Evolutionary conservation across 1,284 basidiomycete species (phyloP).

Genomic region (Hypsizygus ulmarius): DNA sequence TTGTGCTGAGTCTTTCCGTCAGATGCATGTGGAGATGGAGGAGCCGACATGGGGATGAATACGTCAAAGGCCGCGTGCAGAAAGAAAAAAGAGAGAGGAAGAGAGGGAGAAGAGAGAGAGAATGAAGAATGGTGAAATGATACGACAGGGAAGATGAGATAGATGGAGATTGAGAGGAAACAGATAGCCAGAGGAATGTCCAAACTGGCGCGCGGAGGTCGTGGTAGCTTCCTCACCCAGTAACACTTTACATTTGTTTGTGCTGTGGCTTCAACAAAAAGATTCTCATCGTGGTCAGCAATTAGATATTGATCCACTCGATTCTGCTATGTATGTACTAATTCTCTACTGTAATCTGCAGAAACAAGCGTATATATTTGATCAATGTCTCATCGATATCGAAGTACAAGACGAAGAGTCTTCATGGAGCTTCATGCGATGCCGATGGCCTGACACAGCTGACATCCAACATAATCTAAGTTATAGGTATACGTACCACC

Average conservation of each 20-base stretch:
- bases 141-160: conserved; percentile 7
- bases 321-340: not conserved
- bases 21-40: conserved; percentile 31
- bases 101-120: conserved; percentile 21
- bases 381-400: no score
- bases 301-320: not conserved
- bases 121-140: conserved; percentile 13
- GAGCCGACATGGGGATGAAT: conserved; percentile 35
- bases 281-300: not conserved
- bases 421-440: no score
- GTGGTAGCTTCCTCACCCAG: conserved; percentile 14
- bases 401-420: no score
- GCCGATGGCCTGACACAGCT: no score
- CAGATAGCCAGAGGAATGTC: conserved; percentile 11
- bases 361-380: no score
- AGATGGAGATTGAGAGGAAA: conserved; percentile 9
- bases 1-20: conserved; percentile 21
- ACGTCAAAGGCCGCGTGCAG: conserved; percentile 8
- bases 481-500: no score
- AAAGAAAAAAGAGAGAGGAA: conserved; percentile 16
- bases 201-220: conserved; percentile 19
- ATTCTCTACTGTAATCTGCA: no score
- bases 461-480: no score
- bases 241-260: conserved; percentile 26
- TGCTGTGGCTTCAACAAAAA: conserved; percentile 17